Conservation (phyloP, 1,284 basidiomycete genomes). For the Cerrena zonata region DNA sequence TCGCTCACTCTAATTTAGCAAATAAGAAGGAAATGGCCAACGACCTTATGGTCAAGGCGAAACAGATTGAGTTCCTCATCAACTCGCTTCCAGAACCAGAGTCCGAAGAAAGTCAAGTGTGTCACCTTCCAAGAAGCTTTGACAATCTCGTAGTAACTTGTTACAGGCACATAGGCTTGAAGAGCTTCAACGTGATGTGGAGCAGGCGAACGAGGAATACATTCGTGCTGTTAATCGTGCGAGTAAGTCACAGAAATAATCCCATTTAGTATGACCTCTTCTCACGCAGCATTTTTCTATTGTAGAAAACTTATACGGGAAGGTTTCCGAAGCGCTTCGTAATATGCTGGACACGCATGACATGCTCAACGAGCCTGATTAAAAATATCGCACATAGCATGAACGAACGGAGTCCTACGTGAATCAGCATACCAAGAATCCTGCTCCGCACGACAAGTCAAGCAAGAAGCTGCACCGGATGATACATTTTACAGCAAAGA, state of each 20-base stretch:
- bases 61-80: slow-evolving; percentile 78
- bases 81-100: slow-evolving; percentile 70
- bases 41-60: slow-evolving; percentile 76
- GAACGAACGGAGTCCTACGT: too few species aligned
- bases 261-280: too few species aligned
- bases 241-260: too few species aligned
- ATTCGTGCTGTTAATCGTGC: slow-evolving; percentile 62
- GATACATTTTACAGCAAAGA: too few species aligned
- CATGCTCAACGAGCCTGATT: background rate
- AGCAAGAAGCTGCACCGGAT: too few species aligned
- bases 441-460: too few species aligned
- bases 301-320: slow-evolving; percentile 54
- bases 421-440: too few species aligned
- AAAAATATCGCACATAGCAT: too few species aligned
- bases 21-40: slow-evolving; percentile 75
- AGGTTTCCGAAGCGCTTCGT: slow-evolving; percentile 55
- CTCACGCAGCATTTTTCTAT: slow-evolving; percentile 1
- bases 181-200: slow-evolving; percentile 61
- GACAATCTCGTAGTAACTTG: background rate
- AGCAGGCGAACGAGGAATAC: slow-evolving; percentile 68
- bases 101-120: slow-evolving; percentile 64
- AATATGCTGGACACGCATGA: slow-evolving; percentile 41
- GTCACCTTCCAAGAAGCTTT: background rate
- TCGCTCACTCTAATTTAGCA: slow-evolving; percentile 36
- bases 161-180: slow-evolving; percentile 64